Percentiles rank a stretch among this genome's conserved stretches.
These are phyloP conservation scores for Karstenula rhodostoma DNA, from an alignment of 2,329 filamentous ascomycete genomes.

Conservation along the genomic window DNA sequence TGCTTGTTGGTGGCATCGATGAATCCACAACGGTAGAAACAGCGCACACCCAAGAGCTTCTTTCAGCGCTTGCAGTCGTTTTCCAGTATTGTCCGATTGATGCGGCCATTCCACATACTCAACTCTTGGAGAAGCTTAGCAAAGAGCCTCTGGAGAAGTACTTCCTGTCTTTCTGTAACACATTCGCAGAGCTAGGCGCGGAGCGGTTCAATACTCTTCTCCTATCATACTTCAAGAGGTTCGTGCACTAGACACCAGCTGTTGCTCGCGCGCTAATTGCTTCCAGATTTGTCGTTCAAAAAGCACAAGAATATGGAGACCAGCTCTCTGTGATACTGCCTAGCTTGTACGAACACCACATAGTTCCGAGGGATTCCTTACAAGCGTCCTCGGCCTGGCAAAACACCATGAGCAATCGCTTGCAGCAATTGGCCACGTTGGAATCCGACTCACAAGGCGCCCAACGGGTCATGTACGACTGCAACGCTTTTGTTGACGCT, in stretches of 20 bases:
- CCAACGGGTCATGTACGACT: constrained; percentile 30
- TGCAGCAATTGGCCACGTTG: constrained; percentile 61
- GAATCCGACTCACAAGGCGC: constrained; percentile 16
- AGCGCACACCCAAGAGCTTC: constrained; percentile 42
- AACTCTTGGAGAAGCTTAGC: constrained; percentile 70
- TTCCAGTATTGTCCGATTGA: constrained; percentile 83
- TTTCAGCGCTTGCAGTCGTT: constrained; percentile 66
- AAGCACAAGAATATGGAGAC: constrained; percentile 41
- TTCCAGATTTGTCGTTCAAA: constrained; percentile 71
- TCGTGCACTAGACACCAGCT: constrained; percentile 20
- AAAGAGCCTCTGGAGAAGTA: constrained; percentile 71
- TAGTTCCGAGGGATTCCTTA: constrained; percentile 28
- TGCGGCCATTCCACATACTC: constrained; percentile 74
- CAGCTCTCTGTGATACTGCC: constrained; percentile 44
- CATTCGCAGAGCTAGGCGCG: constrained; percentile 76
- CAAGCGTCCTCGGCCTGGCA: constrained; percentile 42
- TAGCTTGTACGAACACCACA: constrained; percentile 32
- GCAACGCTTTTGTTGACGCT: constrained; percentile 42
- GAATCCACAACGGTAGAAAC: constrained; percentile 42
- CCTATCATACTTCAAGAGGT: constrained; percentile 82
- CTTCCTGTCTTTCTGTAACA: constrained; percentile 87
- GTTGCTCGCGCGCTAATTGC: constrained; percentile 26
- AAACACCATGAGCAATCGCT: constrained; percentile 68
- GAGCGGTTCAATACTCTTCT: constrained; percentile 82
- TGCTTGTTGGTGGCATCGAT: constrained; percentile 45